Evolutionary conservation across 2,329 filamentous ascomycete genomes (phyloP).

Genomic region (Pseudopithomyces chartarum): DNA sequence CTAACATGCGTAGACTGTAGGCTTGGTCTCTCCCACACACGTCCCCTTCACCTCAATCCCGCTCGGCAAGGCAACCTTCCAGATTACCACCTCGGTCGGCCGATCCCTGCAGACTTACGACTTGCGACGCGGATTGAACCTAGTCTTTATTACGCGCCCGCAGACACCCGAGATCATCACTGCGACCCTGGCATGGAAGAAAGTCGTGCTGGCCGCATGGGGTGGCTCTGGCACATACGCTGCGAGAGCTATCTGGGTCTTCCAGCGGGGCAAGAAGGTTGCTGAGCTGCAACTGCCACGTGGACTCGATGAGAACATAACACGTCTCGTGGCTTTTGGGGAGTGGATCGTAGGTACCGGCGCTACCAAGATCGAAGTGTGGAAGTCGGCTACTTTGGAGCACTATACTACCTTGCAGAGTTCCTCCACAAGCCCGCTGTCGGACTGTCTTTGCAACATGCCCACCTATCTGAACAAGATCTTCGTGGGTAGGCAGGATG

Average conservation of each 20-base stretch:
- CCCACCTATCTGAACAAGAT: constrained; percentile 97
- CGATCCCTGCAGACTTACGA: constrained; percentile 94
- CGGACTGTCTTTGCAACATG: constrained; percentile 81
- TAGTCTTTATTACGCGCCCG: constrained; percentile 91
- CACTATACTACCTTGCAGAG: constrained; percentile 83
- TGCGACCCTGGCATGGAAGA: constrained; percentile 84
- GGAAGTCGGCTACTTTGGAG: constrained; percentile 81
- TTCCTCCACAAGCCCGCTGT: constrained; percentile 70
- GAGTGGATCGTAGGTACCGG: constrained; percentile 88
- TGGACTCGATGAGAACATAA: constrained; percentile 72
- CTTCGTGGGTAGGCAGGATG: constrained; percentile 84
- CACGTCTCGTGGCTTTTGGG: constrained; percentile 80
- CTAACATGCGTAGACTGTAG: constrained; percentile 71
- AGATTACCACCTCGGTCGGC: constrained; percentile 94
- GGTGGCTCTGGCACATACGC: constrained; percentile 63
- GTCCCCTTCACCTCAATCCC: constrained; percentile 91
- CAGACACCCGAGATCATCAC: constrained; percentile 87
- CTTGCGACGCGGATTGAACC: constrained; percentile 82
- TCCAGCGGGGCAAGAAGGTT: constrained; percentile 86
- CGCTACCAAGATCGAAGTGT: constrained; percentile 78
- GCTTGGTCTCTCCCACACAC: constrained; percentile 85
- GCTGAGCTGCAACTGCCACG: constrained; percentile 72
- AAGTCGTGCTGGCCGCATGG: constrained; percentile 89
- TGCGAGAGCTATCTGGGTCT: constrained; percentile 80
- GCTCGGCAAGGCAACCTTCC: constrained; percentile 91